Conservation (phyloP, 805 yeast genomes). For the Clavispora vitiphila region DNA sequence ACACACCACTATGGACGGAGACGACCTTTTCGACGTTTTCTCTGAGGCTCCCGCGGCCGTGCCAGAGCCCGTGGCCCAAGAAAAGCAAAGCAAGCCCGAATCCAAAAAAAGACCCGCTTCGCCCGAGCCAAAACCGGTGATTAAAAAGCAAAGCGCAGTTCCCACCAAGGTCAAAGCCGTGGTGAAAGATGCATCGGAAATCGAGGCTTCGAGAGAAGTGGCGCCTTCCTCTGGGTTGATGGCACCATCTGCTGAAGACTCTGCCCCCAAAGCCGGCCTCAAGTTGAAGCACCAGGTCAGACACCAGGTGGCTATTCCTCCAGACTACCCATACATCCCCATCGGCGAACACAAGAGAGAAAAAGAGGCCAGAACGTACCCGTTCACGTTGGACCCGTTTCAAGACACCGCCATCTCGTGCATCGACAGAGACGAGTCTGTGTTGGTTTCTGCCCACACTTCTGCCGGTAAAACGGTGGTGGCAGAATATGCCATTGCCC, state of each 20-base stretch:
- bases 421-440: constrained; percentile 91
- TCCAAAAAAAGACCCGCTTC: constrained; percentile 9
- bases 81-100: constrained; percentile 19
- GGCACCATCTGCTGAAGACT: constrained; percentile 27
- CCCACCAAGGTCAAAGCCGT: constrained; percentile 51
- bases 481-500: constrained; percentile 96
- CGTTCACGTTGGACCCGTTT: constrained; percentile 92
- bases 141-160: constrained; percentile 16
- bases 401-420: constrained; percentile 96
- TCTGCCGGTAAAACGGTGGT: constrained; percentile 98
- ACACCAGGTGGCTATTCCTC: constrained; percentile 96
- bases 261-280: constrained; percentile 29
- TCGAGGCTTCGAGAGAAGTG: constrained; percentile 85
- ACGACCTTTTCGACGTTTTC: constrained; percentile 61
- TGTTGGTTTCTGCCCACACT: constrained; percentile 94
- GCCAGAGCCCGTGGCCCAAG: constrained; percentile 13
- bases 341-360: constrained; percentile 79
- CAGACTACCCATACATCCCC: constrained; percentile 81
- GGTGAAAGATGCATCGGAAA: constrained; percentile 82
- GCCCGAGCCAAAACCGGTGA: constrained; percentile 3
- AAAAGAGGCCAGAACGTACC: constrained; percentile 82
- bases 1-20: constrained; percentile 30
- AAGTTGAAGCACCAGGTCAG: constrained; percentile 89
- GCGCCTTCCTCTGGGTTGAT: constrained; percentile 73
- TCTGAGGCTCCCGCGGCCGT: constrained; percentile 46